Evolutionary conservation across 805 yeast genomes (phyloP).

Genomic region (Yamadazyma sp.): DNA sequence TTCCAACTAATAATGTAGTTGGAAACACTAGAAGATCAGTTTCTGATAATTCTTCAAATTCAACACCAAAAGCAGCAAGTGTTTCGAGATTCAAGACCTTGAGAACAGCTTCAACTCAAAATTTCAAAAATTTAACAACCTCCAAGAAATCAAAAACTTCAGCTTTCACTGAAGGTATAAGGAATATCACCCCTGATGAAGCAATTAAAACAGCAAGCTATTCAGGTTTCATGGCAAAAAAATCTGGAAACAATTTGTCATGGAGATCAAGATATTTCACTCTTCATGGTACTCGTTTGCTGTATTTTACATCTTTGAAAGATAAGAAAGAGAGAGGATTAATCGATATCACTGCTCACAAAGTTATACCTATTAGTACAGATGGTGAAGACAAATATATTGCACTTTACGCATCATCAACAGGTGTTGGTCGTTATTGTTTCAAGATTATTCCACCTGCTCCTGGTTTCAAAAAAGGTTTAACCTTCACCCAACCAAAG

Average conservation of each 20-base stretch:
- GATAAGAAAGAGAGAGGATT: slow-evolving; percentile 88
- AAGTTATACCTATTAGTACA: slow-evolving; percentile 66
- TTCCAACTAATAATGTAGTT: slow-evolving; percentile 1
- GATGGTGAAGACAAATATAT: slow-evolving; percentile 66
- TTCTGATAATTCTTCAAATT: slow-evolving; percentile 26
- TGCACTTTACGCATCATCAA: slow-evolving; percentile 85
- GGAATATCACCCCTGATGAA: slow-evolving; percentile 68
- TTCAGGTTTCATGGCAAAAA: slow-evolving; percentile 96
- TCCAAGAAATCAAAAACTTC: slow-evolving; percentile 65
- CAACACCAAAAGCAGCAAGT: slow-evolving; percentile 9
- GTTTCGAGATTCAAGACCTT: slow-evolving; percentile 47
- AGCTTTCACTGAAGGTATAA: slow-evolving; percentile 86
- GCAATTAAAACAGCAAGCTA: slow-evolving; percentile 72
- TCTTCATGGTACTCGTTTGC: slow-evolving; percentile 87
- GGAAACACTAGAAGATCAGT: slow-evolving; percentile 26
- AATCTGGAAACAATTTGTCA: slow-evolving; percentile 72
- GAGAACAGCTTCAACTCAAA: slow-evolving; percentile 53
- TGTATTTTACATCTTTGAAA: slow-evolving; percentile 75
- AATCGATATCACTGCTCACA: slow-evolving; percentile 93
- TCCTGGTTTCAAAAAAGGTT: slow-evolving; percentile 92
- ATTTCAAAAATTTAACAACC: slow-evolving; percentile 43
- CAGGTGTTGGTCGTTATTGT: slow-evolving; percentile 91
- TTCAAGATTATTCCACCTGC: slow-evolving; percentile 95
- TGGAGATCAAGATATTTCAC: slow-evolving; percentile 90
- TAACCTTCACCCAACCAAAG: slow-evolving; percentile 94